These are phyloP conservation scores for Candida silvicultrix DNA, from an alignment of 805 yeast species.

Conservation along the genomic window DNA sequence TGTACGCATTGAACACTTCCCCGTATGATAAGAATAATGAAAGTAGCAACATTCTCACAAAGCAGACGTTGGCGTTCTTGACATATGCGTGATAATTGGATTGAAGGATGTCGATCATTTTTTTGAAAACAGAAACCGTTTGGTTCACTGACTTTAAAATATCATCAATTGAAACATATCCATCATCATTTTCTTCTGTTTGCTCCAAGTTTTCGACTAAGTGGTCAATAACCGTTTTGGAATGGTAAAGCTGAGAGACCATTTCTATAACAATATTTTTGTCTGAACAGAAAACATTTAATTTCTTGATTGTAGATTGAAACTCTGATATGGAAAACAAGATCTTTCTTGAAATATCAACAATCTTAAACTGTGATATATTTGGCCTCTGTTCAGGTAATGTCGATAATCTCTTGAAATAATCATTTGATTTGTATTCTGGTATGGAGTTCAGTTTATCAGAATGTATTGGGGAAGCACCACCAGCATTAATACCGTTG, in stretches of 20 bases:
- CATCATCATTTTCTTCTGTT: conserved; percentile 34
- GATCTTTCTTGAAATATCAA: conserved; percentile 52
- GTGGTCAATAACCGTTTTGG: conserved; percentile 49
- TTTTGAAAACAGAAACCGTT: conserved; percentile 42
- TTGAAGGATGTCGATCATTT: conserved; percentile 41
- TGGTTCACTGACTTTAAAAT: conserved; percentile 30
- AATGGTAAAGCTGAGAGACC: conserved; percentile 42
- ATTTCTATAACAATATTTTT: conserved; percentile 48
- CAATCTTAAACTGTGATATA: conserved; percentile 18
- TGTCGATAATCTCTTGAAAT: conserved; percentile 59
- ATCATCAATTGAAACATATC: conserved; percentile 24
- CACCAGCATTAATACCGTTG: not conserved
- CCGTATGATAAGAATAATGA: conserved; percentile 56
- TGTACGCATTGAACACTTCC: conserved; percentile 65
- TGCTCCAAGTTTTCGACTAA: conserved; percentile 51
- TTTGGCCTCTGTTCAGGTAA: conserved; percentile 41
- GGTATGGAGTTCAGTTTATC: conserved; percentile 17
- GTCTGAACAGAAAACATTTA: conserved; percentile 53
- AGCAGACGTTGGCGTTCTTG: conserved; percentile 55
- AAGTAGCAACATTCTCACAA: conserved; percentile 56
- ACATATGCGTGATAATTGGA: conserved; percentile 43
- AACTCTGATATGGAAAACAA: conserved; percentile 59
- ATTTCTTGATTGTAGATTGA: conserved; percentile 50
- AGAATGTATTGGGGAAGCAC: conserved; percentile 7
- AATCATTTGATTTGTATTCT: conserved; percentile 52